Evolutionary conservation across 2,329 filamentous ascomycete species (phyloP).

Genomic region (Ceratocystis papillata): DNA sequence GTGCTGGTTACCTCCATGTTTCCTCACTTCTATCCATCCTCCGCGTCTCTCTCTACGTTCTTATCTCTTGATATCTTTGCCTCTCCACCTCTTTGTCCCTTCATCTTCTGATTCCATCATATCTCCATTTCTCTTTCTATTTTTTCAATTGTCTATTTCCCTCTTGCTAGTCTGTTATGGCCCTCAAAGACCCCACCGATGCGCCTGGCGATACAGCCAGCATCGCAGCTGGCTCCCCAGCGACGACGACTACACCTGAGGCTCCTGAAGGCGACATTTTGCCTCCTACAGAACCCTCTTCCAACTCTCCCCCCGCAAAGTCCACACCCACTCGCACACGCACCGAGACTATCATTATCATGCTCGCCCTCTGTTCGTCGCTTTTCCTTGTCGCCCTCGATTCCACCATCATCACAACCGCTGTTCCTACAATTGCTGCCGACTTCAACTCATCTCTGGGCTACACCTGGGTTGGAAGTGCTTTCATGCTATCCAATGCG

Average conservation of each 20-base stretch:
- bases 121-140: no score
- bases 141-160: no score
- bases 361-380: constrained; percentile 35
- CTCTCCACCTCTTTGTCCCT: neutral
- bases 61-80: neutral
- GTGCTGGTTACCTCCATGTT: neutral
- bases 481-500: constrained; percentile 61
- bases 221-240: neutral
- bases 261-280: no score
- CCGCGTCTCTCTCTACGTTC: neutral
- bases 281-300: neutral
- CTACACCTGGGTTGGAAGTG: constrained; percentile 67
- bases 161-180: neutral
- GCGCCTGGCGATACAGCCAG: constrained; percentile 6
- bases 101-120: no score
- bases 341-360: constrained; percentile 34
- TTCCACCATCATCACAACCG: constrained; percentile 54
- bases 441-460: constrained; percentile 56
- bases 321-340: constrained; percentile 29
- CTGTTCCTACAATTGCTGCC: constrained; percentile 53
- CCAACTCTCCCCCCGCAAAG: neutral
- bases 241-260: constrained; percentile 29
- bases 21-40: neutral
- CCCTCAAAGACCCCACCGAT: neutral
- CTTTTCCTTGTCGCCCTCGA: constrained; percentile 47